Conservation (phyloP, 1,284 basidiomycete species). For the Puccinia horiana region DNA sequence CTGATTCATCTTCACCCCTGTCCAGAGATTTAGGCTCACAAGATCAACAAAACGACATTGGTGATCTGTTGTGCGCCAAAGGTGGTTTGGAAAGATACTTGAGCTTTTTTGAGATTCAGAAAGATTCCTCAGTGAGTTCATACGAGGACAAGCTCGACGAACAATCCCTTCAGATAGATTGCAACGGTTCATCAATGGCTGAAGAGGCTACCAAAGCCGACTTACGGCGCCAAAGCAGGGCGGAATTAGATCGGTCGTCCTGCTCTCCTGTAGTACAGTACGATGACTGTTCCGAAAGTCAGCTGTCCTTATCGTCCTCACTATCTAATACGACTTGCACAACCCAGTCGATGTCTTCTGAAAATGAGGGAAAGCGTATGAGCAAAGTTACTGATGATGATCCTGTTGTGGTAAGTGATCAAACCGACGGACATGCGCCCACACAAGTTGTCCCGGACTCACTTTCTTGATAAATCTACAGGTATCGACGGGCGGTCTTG, state of each 20-base stretch:
- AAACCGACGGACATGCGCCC: background rate
- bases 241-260: background rate
- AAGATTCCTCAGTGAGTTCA: slow-evolving; percentile 18
- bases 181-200: background rate
- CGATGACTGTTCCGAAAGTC: slow-evolving; percentile 27
- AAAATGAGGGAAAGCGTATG: background rate
- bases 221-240: background rate
- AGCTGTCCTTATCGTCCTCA: slow-evolving; percentile 29
- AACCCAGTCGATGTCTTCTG: slow-evolving; percentile 21
- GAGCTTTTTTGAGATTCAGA: slow-evolving; percentile 51
- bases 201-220: background rate
- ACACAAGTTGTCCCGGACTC: background rate
- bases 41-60: slow-evolving; percentile 50
- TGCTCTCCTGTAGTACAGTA: slow-evolving; percentile 15
- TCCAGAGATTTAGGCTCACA: background rate
- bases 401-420: slow-evolving; percentile 30
- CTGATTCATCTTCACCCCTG: slow-evolving; percentile 30
- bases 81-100: slow-evolving; percentile 53
- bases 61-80: slow-evolving; percentile 52
- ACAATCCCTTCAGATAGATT: background rate
- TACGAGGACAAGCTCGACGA: background rate
- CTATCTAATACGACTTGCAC: slow-evolving; percentile 17
- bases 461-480: background rate
- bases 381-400: background rate
- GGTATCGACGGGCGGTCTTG: background rate